Evolutionary conservation across 2,329 filamentous ascomycete species (phyloP), one percentile per base, ranked within the genome.

Genomic region (Coniochaeta pulveracea): DNA sequence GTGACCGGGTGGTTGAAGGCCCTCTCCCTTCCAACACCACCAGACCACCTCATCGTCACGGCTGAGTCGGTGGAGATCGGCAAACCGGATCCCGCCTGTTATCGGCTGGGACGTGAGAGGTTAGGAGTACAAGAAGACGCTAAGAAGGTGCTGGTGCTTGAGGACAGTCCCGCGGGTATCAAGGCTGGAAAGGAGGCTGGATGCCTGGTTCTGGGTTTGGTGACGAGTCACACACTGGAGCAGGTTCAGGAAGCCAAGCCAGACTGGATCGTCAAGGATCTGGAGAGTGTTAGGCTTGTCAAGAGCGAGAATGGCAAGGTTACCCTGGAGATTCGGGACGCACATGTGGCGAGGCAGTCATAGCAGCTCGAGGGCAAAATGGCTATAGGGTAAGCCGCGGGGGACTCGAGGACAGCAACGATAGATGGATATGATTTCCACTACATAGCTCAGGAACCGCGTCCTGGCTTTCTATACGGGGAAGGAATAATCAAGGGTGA

Each of bases 141-240:
- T 18, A 66, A 57, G 34, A 57, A 61, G 19, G 58, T 89, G 26
- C 63, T 94, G 35, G 88, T 95, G 31, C 61, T 94, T 23, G 88
- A 95, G 59, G 88, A 95, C 60, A 84, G 84, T 36, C 86, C 88
- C 5, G 84, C 85, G 6, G 88, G 88, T 5, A 84, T 94, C 49
- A 67, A 61, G 42, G 76, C 86, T 18, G 88, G 86, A 31, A 93
- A 88, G 58, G 83, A 74, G 1, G 88, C 88, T 8, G 86, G 85
- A 2, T 94, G 82, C 61, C 78, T 72, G 50, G 88, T 94, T 10
- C 60, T 93, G 28, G 88, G 78, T n/a, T 60, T 95, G 34, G 74
- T 82, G 35, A 94, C 86, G 34, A 93, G 84, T 49, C 88, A 94
- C 59, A 75, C 71, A 17, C 62, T 79, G 28, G 73, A 76, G 45